phyloP scores from a whole-genome alignment of 108 stramenopile genomes.

The Chaetoceros muelleri region DNA sequence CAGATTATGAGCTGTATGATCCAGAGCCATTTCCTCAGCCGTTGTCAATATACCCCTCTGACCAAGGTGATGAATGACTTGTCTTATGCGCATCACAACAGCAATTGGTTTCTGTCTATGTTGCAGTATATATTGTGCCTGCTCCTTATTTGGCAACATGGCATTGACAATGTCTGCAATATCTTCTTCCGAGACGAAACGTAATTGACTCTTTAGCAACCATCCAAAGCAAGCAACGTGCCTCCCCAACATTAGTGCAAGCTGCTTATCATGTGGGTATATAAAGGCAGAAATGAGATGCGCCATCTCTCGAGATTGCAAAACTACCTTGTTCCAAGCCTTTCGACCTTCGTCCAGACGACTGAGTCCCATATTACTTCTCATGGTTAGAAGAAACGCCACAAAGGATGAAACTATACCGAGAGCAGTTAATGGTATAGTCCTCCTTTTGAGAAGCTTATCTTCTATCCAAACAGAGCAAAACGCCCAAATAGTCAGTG shows the following conservation, averaged over 20 bases:
- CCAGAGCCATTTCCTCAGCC: conserved; percentile 24
- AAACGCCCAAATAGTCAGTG: conserved; percentile 22
- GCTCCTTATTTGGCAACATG: conserved; percentile 20
- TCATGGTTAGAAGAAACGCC: conserved; percentile 33
- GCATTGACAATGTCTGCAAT: conserved; percentile 13
- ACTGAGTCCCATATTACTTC: conserved; percentile 46
- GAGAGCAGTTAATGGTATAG: conserved; percentile 27
- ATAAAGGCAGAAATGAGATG: conserved; percentile 24
- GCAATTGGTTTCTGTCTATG: conserved; percentile 32
- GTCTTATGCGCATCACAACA: conserved; percentile 26
- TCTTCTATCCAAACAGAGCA: conserved; percentile 12
- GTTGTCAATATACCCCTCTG: conserved; percentile 11
- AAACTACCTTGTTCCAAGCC: conserved; percentile 24
- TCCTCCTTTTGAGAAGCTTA: conserved; percentile 2
- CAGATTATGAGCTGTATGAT: conserved; percentile 19
- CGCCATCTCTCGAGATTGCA: conserved; percentile 37
- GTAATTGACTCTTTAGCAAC: conserved; percentile 36
- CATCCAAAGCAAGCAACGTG: conserved; percentile 43
- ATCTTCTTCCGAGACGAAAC: conserved; percentile 16
- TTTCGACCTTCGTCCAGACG: conserved; percentile 29
- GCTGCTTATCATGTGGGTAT: conserved; percentile 18
- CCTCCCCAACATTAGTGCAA: conserved; percentile 27
- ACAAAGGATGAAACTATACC: conserved; percentile 39
- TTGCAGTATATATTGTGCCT: conserved; percentile 23
- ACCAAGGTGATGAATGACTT: conserved; percentile 20